Evolutionary conservation across 768 basidiomycete species (phyloP).

Genomic region (Mycena metata): DNA sequence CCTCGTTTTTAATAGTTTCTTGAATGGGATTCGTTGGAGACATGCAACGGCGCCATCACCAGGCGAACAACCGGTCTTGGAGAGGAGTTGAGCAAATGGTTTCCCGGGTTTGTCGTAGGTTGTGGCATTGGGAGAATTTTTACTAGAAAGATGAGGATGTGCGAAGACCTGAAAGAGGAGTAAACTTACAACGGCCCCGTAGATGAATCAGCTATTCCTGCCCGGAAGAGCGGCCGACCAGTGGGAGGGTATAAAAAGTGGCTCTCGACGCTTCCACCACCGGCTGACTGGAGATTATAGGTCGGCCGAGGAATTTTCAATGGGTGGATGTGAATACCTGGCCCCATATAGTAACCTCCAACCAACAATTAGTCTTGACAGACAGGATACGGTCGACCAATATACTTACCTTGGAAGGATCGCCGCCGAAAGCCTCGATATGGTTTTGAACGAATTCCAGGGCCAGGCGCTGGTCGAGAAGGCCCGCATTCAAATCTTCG

Average conservation of each 20-base stretch:
- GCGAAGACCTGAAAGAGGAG: background rate
- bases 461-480: constrained; percentile 71
- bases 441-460: constrained; percentile 74
- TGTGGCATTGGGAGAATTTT: constrained; percentile 60
- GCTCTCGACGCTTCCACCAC: constrained; percentile 63
- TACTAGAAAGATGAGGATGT: constrained; percentile 49
- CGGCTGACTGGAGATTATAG: constrained; percentile 58
- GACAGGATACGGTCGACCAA: constrained; percentile 1
- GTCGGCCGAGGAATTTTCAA: background rate
- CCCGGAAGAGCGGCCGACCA: constrained; percentile 58
- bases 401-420: constrained; percentile 69
- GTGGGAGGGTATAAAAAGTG: constrained; percentile 60
- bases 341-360: constrained; percentile 69
- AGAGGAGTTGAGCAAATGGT: constrained; percentile 62
- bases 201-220: constrained; percentile 66
- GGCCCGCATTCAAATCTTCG: constrained; percentile 69
- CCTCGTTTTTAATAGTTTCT: constrained; percentile 22
- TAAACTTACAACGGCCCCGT: constrained; percentile 66
- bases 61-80: constrained; percentile 60
- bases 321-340: constrained; percentile 49
- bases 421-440: constrained; percentile 76
- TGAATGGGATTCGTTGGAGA: constrained; percentile 60
- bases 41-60: constrained; percentile 57
- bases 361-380: background rate
- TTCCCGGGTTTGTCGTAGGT: constrained; percentile 67